These are phyloP conservation scores for Microbotryomycetes sp. DNA, from an alignment of 1,284 basidiomycete species.

Conservation along the genomic window DNA sequence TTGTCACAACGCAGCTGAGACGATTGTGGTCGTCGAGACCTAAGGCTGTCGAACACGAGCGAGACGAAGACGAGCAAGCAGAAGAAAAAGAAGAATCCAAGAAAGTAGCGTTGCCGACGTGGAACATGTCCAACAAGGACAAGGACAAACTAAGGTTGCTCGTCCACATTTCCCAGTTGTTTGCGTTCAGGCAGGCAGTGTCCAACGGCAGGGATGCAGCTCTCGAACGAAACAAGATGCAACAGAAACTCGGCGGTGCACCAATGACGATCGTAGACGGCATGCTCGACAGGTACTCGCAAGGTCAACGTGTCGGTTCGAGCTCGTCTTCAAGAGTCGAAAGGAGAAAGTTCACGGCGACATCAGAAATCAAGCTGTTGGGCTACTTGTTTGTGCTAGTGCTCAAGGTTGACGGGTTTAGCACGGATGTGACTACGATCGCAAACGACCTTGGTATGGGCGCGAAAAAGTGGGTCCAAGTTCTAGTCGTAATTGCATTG, in stretches of 20 bases:
- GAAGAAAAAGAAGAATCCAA: conserved; percentile 29
- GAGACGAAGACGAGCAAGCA: conserved; percentile 53
- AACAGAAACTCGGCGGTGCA: conserved; percentile 51
- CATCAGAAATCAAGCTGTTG: conserved; percentile 61
- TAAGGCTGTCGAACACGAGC: conserved; percentile 33
- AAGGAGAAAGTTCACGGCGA: conserved; percentile 61
- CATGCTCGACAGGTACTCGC: conserved; percentile 70
- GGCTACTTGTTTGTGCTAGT: conserved; percentile 72
- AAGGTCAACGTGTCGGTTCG: conserved; percentile 42
- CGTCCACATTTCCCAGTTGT: conserved; percentile 67
- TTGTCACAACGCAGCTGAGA: conserved; percentile 57
- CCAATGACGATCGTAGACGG: conserved; percentile 63
- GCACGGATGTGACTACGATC: conserved; percentile 57
- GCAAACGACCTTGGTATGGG: conserved; percentile 65
- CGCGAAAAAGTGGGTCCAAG: conserved; percentile 50
- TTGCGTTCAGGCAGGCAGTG: conserved; percentile 55
- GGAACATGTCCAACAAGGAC: conserved; percentile 10
- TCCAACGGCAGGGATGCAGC: conserved; percentile 8
- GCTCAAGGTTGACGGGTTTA: conserved; percentile 66
- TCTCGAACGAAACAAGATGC: conserved; percentile 43
- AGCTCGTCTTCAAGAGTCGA: conserved; percentile 5
- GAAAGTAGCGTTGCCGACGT: neutral
- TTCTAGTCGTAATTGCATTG: neutral
- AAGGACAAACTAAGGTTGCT: conserved; percentile 8
- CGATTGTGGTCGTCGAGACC: conserved; percentile 5